Base-by-base conservation (phyloP, 176 grass and related monocot genomes). In the Paspalum vaginatum region DNA sequence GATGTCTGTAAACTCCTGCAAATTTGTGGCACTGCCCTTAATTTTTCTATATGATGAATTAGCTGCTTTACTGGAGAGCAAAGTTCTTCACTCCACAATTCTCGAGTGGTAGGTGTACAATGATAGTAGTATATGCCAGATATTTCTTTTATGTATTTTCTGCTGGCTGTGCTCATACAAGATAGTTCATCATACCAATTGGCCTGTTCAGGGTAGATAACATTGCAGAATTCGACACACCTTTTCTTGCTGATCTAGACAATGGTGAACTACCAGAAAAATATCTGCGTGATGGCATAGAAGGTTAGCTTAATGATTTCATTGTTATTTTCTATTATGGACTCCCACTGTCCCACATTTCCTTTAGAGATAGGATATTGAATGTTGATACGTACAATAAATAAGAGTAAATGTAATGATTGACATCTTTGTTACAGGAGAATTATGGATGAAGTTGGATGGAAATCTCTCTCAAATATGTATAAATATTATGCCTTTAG, bases 381-480 rank as follows among this genome's bases (percentile, higher is more conserved):
- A 57, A 18, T 61, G 38, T 82, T 70, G 25, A 57, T 75, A 79
- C 25, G 64, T 79, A n/a, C 37, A 85, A 72, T 51, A 52, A 58
- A 55, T 41, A 16, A 59, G 59, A 9, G 42, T 1, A 43, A 72
- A 44, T 58, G 70, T 81, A 75, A 91, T 56, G 78, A n/a, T 63
- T 85, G 54, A 51, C 67, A 61, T n/a, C 39, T 87, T 84, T 76
- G 11, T 94, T 90, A 78, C 85, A 92, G 91, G 95, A 81, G 89
- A 97, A 85, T 50, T 97, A 16, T 97, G 94, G 94, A 97, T 97
- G 94, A 94, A 97, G 84, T 84, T 97, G 80, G 91, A 97, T 85
- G 94, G 94, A 69, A 82, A 80, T 88, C 39, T 90, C 62, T 88
- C 91, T 83, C 94, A 91, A 87, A 65, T 97, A 72, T 97, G 94